Conservation (phyloP, 306 rosid species). For the Inga leiocalycina region DNA sequence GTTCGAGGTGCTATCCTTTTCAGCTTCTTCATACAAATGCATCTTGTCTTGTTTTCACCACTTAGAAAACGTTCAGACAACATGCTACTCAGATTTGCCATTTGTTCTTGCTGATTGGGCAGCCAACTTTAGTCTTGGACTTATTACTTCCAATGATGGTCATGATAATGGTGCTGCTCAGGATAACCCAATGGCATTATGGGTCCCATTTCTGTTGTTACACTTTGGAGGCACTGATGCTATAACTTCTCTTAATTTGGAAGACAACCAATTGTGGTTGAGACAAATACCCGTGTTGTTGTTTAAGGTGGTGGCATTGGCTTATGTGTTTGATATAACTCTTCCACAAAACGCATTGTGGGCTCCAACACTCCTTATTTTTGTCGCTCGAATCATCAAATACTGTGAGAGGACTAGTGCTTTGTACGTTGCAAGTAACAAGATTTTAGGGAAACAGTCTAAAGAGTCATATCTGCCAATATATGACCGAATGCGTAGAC, state of each 20-base stretch:
- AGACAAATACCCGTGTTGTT: slow-evolving; percentile 40
- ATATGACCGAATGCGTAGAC: too few species aligned
- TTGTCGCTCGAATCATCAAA: slow-evolving; percentile 39
- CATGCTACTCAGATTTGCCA: too few species aligned
- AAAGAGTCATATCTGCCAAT: too few species aligned
- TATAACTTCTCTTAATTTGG: slow-evolving; percentile 46
- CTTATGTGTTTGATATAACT: slow-evolving; percentile 37
- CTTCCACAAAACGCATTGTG: slow-evolving; percentile 23
- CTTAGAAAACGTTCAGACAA: neutral
- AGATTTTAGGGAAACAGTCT: too few species aligned
- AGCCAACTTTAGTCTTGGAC: slow-evolving; percentile 19
- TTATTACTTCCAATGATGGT: neutral
- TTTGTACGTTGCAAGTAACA: slow-evolving; percentile 37
- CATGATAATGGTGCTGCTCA: neutral
- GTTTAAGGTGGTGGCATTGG: slow-evolving; percentile 11
- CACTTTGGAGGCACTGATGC: slow-evolving; percentile 37
- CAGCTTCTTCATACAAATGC: neutral
- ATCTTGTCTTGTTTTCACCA: neutral
- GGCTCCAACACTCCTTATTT: slow-evolving; percentile 23
- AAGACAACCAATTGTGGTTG: slow-evolving; percentile 48
- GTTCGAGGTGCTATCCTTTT: neutral
- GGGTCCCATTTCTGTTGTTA: slow-evolving; percentile 35
- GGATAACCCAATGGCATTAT: neutral
- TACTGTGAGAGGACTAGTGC: slow-evolving; percentile 40
- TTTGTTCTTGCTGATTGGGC: slow-evolving; percentile 17